These are phyloP conservation scores for Rutstroemia sp. DNA, from an alignment of 2,329 filamentous ascomycete genomes.

Conservation along the genomic window DNA sequence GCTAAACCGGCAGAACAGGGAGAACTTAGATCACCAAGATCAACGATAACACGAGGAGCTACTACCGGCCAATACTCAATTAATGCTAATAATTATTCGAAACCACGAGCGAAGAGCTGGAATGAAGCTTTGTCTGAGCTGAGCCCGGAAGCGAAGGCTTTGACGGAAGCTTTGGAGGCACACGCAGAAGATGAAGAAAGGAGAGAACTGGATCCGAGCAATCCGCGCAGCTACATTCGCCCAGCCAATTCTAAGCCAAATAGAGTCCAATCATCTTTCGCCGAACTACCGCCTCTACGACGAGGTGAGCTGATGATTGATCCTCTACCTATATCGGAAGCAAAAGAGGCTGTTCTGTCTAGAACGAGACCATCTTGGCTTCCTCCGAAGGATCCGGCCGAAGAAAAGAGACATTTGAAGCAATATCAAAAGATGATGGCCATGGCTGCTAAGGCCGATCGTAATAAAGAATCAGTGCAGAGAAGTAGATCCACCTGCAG, in stretches of 20 bases:
- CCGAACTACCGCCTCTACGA: conserved; percentile 52
- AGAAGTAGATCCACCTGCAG: conserved; percentile 44
- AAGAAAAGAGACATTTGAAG: conserved; percentile 82
- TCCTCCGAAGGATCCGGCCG: conserved; percentile 79
- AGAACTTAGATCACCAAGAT: conserved; percentile 37
- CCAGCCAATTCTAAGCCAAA: conserved; percentile 37
- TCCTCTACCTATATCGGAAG: conserved; percentile 74
- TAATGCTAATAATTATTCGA: conserved; percentile 35
- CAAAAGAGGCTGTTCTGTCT: conserved; percentile 77
- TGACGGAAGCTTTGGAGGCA: conserved; percentile 76
- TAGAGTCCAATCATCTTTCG: conserved; percentile 55
- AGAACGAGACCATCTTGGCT: conserved; percentile 78
- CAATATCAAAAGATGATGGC: conserved; percentile 82
- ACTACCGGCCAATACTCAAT: conserved; percentile 52
- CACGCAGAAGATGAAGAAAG: conserved; percentile 62
- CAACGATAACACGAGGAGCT: conserved; percentile 34
- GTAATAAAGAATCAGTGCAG: conserved; percentile 47
- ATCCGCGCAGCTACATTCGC: conserved; percentile 29
- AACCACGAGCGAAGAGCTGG: conserved; percentile 65
- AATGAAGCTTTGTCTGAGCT: conserved; percentile 61
- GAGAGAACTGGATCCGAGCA: conserved; percentile 25
- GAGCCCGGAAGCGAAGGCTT: conserved; percentile 62
- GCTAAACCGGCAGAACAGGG: conserved; percentile 51
- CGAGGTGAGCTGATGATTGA: conserved; percentile 73
- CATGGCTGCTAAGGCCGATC: conserved; percentile 50